Evolutionary conservation across 257 asterid genomes (phyloP), one percentile per base, ranked within the genome.

Genomic region (Ocimum tenuiflorum): DNA sequence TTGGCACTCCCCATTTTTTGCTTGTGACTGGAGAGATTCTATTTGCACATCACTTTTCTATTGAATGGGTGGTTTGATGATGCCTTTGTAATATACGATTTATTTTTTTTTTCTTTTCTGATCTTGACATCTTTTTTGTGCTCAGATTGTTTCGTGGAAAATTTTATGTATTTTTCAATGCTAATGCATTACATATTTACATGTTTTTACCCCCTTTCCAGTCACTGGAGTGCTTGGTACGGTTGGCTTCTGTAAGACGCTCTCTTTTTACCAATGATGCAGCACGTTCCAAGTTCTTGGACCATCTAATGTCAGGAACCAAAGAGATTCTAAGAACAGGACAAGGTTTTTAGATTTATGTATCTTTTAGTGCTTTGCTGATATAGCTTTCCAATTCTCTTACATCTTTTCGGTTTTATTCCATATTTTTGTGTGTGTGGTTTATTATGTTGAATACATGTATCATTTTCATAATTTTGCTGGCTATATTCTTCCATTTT

Each of bases 151-250:
- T 60, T 64, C 72, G 23, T 43, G 41, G 58, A 39, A 43, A 2
- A 8, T 19, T 46, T 36, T 48, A 31, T 49, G 6, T 15, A 35
- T 50, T 69, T 27, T 22, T 68, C 14, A 72, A 14, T 43, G 29
- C 11, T 72, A 15, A 60, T 45, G 51, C n/a, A n/a, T n/a, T n/a
- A n/a, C n/a, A n/a, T 13, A 27, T 64, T 50, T 2, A 31, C 27
- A 22, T 57, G 27, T 11, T 4, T 7, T 14, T 43, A 12, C 2
- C 38, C 24, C 48, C 31, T 63, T 29, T 68, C 42, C 77, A 94
- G 99, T 87, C 97, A 51, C 80, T 94, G 77, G 99, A 94, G 79
- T 94, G 99, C 83, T 80, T 94, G 78, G 95, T 94, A 27, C 80
- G 99, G 49, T 69, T 94, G 74, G 97, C 95, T 75, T 94, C 99